These are phyloP conservation scores for Linnemannia schmuckeri DNA, from an alignment of 192 early-diverging fungal species.

Conservation along the genomic window DNA sequence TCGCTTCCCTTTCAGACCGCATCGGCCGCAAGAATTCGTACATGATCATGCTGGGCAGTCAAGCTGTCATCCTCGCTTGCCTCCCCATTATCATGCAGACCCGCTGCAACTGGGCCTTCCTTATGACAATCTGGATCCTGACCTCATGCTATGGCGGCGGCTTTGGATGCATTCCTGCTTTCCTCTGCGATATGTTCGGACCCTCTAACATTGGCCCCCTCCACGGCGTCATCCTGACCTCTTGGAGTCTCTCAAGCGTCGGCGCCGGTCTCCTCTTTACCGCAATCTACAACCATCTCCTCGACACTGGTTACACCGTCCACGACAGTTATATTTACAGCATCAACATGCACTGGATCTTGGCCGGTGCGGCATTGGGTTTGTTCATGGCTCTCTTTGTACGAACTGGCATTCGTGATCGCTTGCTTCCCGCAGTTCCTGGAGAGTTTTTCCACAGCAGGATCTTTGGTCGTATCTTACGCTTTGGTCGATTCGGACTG, in stretches of 20 bases:
- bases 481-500: constrained; percentile 59
- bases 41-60: constrained; percentile 69
- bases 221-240: constrained; percentile 82
- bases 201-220: constrained; percentile 78
- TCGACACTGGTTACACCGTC: constrained; percentile 60
- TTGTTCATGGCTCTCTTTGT: constrained; percentile 71
- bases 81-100: constrained; percentile 66
- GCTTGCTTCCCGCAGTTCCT: constrained; percentile 70
- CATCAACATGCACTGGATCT: constrained; percentile 81
- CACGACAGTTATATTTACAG: constrained; percentile 67
- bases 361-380: constrained; percentile 68
- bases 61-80: constrained; percentile 71
- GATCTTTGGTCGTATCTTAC: constrained; percentile 66
- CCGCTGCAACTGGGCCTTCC: constrained; percentile 66
- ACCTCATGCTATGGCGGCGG: constrained; percentile 83
- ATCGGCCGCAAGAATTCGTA: constrained; percentile 76
- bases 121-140: constrained; percentile 71
- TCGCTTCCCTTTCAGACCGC: constrained; percentile 71
- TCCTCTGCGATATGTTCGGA: constrained; percentile 83
- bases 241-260: constrained; percentile 81
- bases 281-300: constrained; percentile 65
- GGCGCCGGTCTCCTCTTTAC: constrained; percentile 82
- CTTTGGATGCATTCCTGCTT: constrained; percentile 82
- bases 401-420: constrained; percentile 72
- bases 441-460: constrained; percentile 74